Conservation (phyloP, 2,329 filamentous ascomycete genomes). For the Neonectria coccinea region DNA sequence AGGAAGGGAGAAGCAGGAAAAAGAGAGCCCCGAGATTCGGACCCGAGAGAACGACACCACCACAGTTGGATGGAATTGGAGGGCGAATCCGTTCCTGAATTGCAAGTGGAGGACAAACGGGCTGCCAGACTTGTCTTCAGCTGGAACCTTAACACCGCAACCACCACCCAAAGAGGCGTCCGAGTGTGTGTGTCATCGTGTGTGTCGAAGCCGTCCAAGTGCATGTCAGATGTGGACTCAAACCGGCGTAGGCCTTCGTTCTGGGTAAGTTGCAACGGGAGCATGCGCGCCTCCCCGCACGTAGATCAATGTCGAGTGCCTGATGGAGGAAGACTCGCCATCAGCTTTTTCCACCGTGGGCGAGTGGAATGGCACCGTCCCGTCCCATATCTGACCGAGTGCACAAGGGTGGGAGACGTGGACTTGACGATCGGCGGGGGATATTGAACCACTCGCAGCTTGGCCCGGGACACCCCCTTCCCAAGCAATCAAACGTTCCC, state of each 20-base stretch:
- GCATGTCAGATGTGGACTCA: constrained; percentile 17
- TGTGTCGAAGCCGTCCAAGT: constrained; percentile 13
- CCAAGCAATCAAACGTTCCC: constrained; percentile 29
- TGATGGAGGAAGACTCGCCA: constrained; percentile 24
- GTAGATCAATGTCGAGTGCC: constrained; percentile 23
- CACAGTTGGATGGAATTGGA: too few species aligned
- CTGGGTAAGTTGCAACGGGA: constrained; percentile 15
- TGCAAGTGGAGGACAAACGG: not conserved
- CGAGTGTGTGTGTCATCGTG: too few species aligned
- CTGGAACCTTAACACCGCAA: constrained; percentile 18
- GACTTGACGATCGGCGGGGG: constrained; percentile 41
- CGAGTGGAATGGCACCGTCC: constrained; percentile 21
- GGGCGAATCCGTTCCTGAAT: not conserved
- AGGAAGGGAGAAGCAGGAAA: too few species aligned
- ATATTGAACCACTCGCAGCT: constrained; percentile 41
- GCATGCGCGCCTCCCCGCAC: constrained; percentile 22
- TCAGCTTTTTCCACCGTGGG: constrained; percentile 18
- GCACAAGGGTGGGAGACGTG: constrained; percentile 25
- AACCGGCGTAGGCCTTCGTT: constrained; percentile 10
- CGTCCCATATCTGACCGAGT: constrained; percentile 45
- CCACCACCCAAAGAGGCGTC: constrained; percentile 16
- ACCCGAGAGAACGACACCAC: not conserved
- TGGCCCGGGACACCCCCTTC: constrained; percentile 30
- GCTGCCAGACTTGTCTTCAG: not conserved
- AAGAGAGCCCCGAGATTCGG: constrained; percentile 2